A percentile compares a stretch with the other conserved stretches of the same genome.
Conservation (phyloP, 108 stramenopile genomes). For the Skeletonema grethae region DNA sequence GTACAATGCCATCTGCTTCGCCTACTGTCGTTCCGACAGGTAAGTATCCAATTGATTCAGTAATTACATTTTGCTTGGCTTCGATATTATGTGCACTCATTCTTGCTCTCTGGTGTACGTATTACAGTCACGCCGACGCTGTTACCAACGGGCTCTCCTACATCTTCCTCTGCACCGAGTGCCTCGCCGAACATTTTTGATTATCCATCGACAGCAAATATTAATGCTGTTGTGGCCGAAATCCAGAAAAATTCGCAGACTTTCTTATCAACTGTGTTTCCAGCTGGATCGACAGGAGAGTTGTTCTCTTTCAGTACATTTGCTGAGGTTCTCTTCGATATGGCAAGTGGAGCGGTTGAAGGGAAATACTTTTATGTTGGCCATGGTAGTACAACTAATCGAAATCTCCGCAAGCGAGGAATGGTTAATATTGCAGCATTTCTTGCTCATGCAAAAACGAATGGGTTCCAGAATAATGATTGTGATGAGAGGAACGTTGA, state of each 20-base stretch:
- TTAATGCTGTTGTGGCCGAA: conserved; percentile 10
- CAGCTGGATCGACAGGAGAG: background rate
- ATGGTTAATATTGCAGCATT: conserved; percentile 42
- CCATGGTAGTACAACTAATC: conserved; percentile 24
- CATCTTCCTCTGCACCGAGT: conserved; percentile 13
- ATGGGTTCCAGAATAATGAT: conserved; percentile 35
- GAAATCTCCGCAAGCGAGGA: conserved; percentile 19
- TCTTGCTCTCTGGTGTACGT: background rate
- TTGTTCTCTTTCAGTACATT: conserved; percentile 30
- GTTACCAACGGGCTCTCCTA: conserved; percentile 24
- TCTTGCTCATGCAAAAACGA: conserved; percentile 41
- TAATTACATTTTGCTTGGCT: background rate
- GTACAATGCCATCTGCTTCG: conserved; percentile 12
- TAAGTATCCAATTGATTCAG: background rate
- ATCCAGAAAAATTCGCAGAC: background rate
- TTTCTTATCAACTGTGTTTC: conserved; percentile 1
- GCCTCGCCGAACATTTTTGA: conserved; percentile 28
- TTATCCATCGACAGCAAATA: conserved; percentile 15
- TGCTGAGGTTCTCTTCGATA: conserved; percentile 12
- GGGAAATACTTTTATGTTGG: conserved; percentile 41
- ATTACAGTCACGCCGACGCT: conserved; percentile 8
- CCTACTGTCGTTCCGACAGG: conserved; percentile 21
- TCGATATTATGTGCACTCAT: background rate
- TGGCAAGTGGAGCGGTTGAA: conserved; percentile 22
- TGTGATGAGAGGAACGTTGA: conserved; percentile 38